A percentile compares a stretch with the other conserved stretches of the same genome.
Conservation (phyloP, 805 yeast species). For the Candida jianshihensis region DNA sequence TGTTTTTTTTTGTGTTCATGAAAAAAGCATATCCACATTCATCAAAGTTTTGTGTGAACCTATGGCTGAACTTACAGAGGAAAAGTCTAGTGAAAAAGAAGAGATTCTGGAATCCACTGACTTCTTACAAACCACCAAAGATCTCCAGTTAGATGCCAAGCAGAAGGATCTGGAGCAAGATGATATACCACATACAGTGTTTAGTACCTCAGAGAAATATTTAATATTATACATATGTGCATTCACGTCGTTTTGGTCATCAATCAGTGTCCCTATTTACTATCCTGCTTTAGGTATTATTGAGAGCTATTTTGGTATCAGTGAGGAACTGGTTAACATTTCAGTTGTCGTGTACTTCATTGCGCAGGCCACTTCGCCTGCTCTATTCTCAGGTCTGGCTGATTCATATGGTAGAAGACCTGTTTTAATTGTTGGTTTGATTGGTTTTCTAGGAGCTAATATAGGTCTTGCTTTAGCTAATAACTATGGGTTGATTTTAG, state of each 20-base stretch:
- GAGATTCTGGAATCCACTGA: too few relatives aligned
- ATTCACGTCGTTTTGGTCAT: constrained; percentile 54
- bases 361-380: constrained; percentile 73
- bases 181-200: constrained; percentile 32
- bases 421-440: constrained; percentile 44
- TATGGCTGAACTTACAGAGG: too few relatives aligned
- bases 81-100: too few relatives aligned
- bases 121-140: too few relatives aligned
- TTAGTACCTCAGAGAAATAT: constrained; percentile 33
- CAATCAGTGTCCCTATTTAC: constrained; percentile 71
- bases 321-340: constrained; percentile 54
- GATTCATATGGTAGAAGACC: constrained; percentile 74
- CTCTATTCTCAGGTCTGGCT: constrained; percentile 61
- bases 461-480: constrained; percentile 57
- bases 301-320: constrained; percentile 44
- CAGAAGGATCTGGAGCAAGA: too few relatives aligned
- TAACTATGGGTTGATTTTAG: constrained; percentile 53
- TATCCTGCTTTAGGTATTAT: constrained; percentile 68
- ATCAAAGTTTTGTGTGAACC: too few relatives aligned
- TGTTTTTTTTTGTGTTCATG: too few relatives aligned
- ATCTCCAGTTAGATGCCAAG: too few relatives aligned
- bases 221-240: constrained; percentile 35
- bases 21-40: too few relatives aligned
- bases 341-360: constrained; percentile 73
- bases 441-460: constrained; percentile 53